Evolutionary conservation across 2,329 filamentous ascomycete species (phyloP).

Genomic region (Hymenoscyphus fraxineus): DNA sequence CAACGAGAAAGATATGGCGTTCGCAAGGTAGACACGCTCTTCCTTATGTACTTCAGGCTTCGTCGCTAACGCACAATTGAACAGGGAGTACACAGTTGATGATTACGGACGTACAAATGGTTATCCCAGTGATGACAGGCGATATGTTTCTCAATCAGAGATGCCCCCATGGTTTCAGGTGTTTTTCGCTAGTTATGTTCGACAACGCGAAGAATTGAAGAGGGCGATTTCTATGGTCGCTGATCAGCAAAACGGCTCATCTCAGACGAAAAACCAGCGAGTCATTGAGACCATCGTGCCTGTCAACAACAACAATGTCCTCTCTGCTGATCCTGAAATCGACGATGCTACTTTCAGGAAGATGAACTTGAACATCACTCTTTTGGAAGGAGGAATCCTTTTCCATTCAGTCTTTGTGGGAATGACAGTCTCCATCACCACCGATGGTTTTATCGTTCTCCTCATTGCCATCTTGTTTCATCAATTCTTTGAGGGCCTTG

Average conservation of each 20-base stretch:
- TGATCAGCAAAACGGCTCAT: constrained; percentile 25
- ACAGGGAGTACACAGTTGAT: constrained; percentile 2
- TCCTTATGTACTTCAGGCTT: not conserved
- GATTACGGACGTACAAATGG: constrained; percentile 1
- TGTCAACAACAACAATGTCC: constrained; percentile 3
- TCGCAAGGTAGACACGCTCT: constrained; percentile 7
- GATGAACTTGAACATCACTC: constrained; percentile 67
- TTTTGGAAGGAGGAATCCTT: constrained; percentile 73
- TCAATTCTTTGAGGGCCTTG: constrained; percentile 56
- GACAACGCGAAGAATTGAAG: constrained; percentile 57
- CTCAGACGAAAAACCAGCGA: not conserved
- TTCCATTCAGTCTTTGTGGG: constrained; percentile 77
- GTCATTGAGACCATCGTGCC: not conserved
- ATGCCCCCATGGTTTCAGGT: constrained; percentile 62
- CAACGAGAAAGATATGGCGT: constrained; percentile 14
- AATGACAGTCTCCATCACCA: constrained; percentile 67
- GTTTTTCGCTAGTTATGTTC: constrained; percentile 60
- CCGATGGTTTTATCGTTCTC: constrained; percentile 60
- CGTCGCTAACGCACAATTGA: not conserved
- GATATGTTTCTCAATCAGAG: constrained; percentile 36
- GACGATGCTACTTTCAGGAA: constrained; percentile 51
- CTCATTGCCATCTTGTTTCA: constrained; percentile 69
- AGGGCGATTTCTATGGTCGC: constrained; percentile 44
- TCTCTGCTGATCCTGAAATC: constrained; percentile 20
- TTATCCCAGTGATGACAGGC: not conserved